Base-by-base conservation (phyloP, 345 rosid genomes). In the Aquilaria malaccensis region DNA sequence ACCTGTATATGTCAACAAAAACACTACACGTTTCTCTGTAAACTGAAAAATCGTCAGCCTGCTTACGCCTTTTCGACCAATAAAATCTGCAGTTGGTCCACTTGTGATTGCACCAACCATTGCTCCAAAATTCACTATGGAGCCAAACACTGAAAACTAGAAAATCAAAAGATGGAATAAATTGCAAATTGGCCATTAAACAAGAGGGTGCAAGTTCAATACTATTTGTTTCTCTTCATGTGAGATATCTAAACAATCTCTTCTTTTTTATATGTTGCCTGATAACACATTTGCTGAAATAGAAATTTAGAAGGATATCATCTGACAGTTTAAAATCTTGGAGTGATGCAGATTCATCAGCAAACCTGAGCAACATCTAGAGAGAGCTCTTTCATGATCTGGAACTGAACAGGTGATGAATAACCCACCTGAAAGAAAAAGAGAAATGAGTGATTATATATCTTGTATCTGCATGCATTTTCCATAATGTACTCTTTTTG, bases 81-180 rank as follows among this genome's bases (percentile, higher is more conserved):
- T 6, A 47, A 73, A 63, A 74, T 90, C 95, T 56, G 95, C 95
- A 14, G 87, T 85, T 3, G 80, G 85, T 9, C 97, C 92, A 55
- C 86, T 76, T 11, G 90, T 85, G 72, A 85, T 83, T 33, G 97
- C 97, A 7, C 97, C 97, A 43, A 87, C 78, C 97, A 90, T 90
- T 60, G 97, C 97, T 37, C 95, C 95, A 50, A 87, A 74, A 13
- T 89, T 87, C 69, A 90, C 46, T 48, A 85, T 72, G 4, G 43
- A 37, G 43, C 43, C 43, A 37, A 37, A 37, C 43, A 37, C 43
- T 37, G 43, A 37, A 37, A 68, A 53, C 56, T 53, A 15, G 13
- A 43, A 45, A 22, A 45, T 3, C 37, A 57, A 53, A 53, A 33
- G 60, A 13, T 37, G 43, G 43, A 5, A 37, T 37, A 4, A 1